phyloP scores from a whole-genome alignment of 306 rosid species.

The Pyrus bretschneideri region DNA sequence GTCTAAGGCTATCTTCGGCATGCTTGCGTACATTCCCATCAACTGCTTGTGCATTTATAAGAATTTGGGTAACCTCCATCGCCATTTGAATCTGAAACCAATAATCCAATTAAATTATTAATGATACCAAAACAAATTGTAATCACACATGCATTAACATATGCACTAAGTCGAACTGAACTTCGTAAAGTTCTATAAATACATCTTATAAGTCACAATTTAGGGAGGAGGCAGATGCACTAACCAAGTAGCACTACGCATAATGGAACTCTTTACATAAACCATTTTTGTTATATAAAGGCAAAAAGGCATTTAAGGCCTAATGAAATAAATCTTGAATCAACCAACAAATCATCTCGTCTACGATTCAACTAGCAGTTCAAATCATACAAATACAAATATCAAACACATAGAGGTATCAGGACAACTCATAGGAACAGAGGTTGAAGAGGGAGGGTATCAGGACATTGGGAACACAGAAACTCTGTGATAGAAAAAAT shows the following conservation, averaged over 20 bases:
- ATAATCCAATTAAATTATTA: background rate
- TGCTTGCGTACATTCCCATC: conserved; percentile 68
- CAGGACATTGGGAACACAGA: background rate
- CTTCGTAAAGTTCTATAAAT: background rate
- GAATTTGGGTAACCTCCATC: conserved; percentile 83
- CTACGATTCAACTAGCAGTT: background rate
- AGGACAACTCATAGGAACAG: background rate
- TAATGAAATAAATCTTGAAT: background rate
- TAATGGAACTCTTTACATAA: background rate
- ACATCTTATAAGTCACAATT: background rate
- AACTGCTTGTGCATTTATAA: conserved; percentile 86
- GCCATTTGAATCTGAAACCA: conserved; percentile 50
- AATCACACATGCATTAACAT: background rate
- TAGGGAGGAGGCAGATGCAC: background rate
- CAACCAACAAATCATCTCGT: background rate
- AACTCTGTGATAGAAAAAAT: background rate
- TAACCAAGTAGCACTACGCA: background rate
- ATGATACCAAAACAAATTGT: background rate
- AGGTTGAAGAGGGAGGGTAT: background rate
- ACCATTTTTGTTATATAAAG: background rate
- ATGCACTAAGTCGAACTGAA: background rate
- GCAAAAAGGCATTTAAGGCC: background rate
- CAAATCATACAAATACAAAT: background rate
- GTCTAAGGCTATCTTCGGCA: conserved; percentile 76
- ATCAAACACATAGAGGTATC: background rate